Percentiles rank a stretch among this genome's conserved stretches.
phyloP scores from a whole-genome alignment of 495 filamentous ascomycete genomes.

The Annulohypoxylon moriforme region DNA sequence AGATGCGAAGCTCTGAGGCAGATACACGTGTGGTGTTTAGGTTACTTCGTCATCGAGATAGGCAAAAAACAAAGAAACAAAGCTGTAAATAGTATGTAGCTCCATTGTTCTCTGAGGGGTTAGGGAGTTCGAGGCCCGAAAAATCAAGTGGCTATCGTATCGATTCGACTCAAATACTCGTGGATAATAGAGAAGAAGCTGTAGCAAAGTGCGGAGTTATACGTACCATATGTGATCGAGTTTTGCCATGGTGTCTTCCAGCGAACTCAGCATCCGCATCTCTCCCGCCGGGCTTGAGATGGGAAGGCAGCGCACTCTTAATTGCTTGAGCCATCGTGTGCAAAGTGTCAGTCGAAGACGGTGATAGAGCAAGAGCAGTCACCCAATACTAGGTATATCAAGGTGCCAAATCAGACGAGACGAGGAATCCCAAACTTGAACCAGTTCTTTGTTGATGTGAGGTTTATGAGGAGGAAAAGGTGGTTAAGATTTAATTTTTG shows the following conservation, averaged over 20 bases:
- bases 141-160: slow-evolving; percentile 7
- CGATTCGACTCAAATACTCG: slow-evolving; percentile 7
- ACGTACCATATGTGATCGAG: slow-evolving; percentile 94
- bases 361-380: not conserved
- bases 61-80: slow-evolving; percentile 15
- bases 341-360: not conserved
- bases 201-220: slow-evolving; percentile 43
- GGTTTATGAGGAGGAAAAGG: slow-evolving; percentile 33
- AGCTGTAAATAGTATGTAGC: not conserved
- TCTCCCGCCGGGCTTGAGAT: slow-evolving; percentile 73
- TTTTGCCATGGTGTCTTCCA: slow-evolving; percentile 91
- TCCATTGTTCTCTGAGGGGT: slow-evolving; percentile 9
- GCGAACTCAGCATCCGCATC: slow-evolving; percentile 62
- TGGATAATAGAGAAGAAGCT: not conserved
- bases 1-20: slow-evolving; percentile 25
- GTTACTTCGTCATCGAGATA: slow-evolving; percentile 8
- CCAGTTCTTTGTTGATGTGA: not conserved
- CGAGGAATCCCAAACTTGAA: not conserved
- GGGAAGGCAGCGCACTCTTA: slow-evolving; percentile 78
- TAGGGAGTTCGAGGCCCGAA: slow-evolving; percentile 14
- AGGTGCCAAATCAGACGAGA: slow-evolving; percentile 11
- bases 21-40: slow-evolving; percentile 15
- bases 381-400: not conserved
- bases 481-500: slow-evolving; percentile 38
- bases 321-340: slow-evolving; percentile 76